Conservation (phyloP, 2,329 filamentous ascomycete species). For the Microsporum audouinii region DNA sequence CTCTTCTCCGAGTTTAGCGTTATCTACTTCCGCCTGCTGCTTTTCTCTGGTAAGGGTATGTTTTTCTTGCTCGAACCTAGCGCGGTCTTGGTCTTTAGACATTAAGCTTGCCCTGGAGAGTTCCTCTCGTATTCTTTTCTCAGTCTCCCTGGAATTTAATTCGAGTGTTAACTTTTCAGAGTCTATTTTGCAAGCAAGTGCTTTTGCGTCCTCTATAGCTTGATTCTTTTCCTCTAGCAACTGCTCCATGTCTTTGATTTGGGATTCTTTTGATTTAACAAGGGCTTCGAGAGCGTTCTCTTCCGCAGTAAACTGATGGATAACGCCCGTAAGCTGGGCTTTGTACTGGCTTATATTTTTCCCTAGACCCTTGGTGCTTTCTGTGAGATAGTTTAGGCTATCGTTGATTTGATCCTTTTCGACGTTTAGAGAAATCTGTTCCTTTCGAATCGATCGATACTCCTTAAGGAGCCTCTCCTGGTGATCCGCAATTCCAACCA, state of each 20-base stretch:
- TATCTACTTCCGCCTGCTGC: constrained; percentile 14
- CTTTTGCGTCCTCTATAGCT: constrained; percentile 16
- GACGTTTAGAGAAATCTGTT: constrained; percentile 16
- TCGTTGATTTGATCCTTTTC: constrained; percentile 20
- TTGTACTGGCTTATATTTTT: constrained; percentile 15
- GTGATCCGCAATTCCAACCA: constrained; percentile 26
- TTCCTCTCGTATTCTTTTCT: constrained; percentile 23
- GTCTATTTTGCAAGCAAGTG: constrained; percentile 14
- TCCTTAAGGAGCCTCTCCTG: constrained; percentile 25
- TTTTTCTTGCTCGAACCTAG: constrained; percentile 22
- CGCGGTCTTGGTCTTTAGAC: constrained; percentile 21
- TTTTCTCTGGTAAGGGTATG: constrained; percentile 22
- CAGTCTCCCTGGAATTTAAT: constrained; percentile 16
- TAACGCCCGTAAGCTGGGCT: constrained; percentile 14
- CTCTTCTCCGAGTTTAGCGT: constrained; percentile 15
- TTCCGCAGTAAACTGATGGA: constrained; percentile 17
- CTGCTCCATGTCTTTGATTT: background rate
- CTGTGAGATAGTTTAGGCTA: constrained; percentile 19
- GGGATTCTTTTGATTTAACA: background rate
- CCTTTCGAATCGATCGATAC: constrained; percentile 20
- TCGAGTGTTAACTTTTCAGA: constrained; percentile 17
- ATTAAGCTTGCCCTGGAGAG: constrained; percentile 22
- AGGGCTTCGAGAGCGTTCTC: constrained; percentile 16
- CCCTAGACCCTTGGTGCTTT: constrained; percentile 15
- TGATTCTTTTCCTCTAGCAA: constrained; percentile 21